Conservation (phyloP, 2,329 filamentous ascomycete genomes). For the Hirsutella minnesotensis region DNA sequence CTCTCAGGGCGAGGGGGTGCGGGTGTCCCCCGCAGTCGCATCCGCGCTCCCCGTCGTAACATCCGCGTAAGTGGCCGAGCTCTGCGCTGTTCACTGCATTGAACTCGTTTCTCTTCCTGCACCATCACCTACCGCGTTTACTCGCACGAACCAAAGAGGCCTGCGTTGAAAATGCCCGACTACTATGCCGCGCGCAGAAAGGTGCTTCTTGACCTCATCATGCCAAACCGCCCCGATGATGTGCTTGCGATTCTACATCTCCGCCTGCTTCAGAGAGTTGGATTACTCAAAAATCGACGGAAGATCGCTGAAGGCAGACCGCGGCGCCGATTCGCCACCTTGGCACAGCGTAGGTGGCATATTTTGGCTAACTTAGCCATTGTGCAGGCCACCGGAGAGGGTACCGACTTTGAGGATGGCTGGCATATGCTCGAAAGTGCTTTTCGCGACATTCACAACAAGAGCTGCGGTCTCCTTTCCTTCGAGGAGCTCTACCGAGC, state of each 20-base stretch:
- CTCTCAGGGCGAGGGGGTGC: slow-evolving; percentile 36
- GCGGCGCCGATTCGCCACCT: too few relatives aligned
- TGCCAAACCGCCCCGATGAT: too few relatives aligned
- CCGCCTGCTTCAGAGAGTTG: too few relatives aligned
- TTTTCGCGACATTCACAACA: slow-evolving; percentile 78
- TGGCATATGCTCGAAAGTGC: slow-evolving; percentile 71
- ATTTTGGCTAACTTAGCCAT: slow-evolving; percentile 11
- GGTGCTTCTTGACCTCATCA: too few relatives aligned
- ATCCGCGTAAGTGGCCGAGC: slow-evolving; percentile 23
- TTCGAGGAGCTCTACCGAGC: slow-evolving; percentile 94
- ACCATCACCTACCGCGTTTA: neutral
- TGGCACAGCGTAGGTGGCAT: neutral
- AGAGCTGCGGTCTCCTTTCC: slow-evolving; percentile 79
- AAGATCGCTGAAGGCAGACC: too few relatives aligned
- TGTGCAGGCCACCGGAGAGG: slow-evolving; percentile 30
- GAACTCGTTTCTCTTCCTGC: neutral
- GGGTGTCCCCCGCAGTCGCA: slow-evolving; percentile 25
- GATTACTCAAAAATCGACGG: too few relatives aligned
- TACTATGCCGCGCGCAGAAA: too few relatives aligned
- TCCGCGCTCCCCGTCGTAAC: slow-evolving; percentile 30
- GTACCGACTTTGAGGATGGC: slow-evolving; percentile 71
- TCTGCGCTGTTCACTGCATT: neutral
- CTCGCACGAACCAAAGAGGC: too few relatives aligned
- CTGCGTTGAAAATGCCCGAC: too few relatives aligned
- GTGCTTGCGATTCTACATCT: too few relatives aligned